Conservation (phyloP, 352 stramenopile species). For the Plasmopara muralis region DNA sequence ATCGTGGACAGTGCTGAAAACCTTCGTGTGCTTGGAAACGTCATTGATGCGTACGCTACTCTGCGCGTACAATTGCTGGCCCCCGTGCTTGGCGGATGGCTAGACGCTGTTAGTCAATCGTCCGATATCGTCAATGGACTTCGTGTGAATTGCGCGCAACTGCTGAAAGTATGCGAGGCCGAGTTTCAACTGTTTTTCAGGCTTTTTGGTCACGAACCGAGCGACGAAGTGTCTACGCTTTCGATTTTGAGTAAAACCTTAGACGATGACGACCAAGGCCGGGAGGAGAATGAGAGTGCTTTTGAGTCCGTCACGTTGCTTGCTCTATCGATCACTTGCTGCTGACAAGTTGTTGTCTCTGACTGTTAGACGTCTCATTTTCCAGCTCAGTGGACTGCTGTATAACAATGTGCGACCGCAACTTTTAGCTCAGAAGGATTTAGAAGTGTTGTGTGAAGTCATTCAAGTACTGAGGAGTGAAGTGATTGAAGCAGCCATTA, state of each 20-base stretch:
- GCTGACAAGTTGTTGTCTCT: constrained; percentile 2
- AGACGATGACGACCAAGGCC: constrained; percentile 21
- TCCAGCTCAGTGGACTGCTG: constrained; percentile 63
- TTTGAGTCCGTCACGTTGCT: constrained; percentile 48
- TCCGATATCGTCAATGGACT: constrained; percentile 74
- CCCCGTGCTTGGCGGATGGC: constrained; percentile 39
- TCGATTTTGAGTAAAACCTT: constrained; percentile 7
- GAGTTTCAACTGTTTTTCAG: constrained; percentile 69
- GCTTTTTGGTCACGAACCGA: constrained; percentile 58
- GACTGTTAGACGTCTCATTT: constrained; percentile 51
- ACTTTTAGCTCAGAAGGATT: constrained; percentile 64
- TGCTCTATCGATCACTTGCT: neutral
- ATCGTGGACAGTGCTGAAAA: constrained; percentile 33
- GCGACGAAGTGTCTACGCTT: constrained; percentile 49
- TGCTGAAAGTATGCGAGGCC: constrained; percentile 66
- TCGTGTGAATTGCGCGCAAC: constrained; percentile 49
- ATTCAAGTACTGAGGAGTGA: constrained; percentile 74
- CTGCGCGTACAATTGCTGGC: constrained; percentile 58
- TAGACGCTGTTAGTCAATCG: constrained; percentile 42
- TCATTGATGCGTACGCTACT: constrained; percentile 46
- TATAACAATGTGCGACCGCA: constrained; percentile 68
- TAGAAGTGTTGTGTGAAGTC: constrained; percentile 72
- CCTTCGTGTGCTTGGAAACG: constrained; percentile 39
- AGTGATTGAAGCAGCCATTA: constrained; percentile 67
- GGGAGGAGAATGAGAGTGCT: constrained; percentile 38